phyloP scores from a whole-genome alignment of 495 filamentous ascomycete species.

The Aspergillus steynii region DNA sequence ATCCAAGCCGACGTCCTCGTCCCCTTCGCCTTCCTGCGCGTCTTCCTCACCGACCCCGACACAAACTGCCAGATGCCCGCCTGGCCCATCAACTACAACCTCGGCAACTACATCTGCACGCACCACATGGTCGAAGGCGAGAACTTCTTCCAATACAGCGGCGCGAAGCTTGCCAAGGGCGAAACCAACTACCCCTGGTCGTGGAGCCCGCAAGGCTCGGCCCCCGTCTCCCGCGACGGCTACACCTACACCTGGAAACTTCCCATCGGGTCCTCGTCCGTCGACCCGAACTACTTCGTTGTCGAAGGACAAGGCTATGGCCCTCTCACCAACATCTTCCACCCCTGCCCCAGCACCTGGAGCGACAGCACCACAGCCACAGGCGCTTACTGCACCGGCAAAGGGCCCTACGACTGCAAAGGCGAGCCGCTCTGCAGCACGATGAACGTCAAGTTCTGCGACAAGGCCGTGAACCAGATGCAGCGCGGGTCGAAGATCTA shows the following conservation, averaged over 20 bases:
- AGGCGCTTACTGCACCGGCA: too few relatives aligned
- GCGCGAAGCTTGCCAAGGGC: slow-evolving; percentile 7
- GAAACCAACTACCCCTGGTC: slow-evolving; percentile 10
- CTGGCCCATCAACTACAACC: slow-evolving; percentile 18
- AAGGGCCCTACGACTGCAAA: slow-evolving; percentile 13
- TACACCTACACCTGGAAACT: slow-evolving; percentile 18
- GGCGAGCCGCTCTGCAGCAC: slow-evolving; percentile 12
- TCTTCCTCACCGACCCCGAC: slow-evolving; percentile 14
- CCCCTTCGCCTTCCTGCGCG: slow-evolving; percentile 14
- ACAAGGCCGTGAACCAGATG: slow-evolving; percentile 15
- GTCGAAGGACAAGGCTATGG: slow-evolving; percentile 17
- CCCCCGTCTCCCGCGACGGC: slow-evolving; percentile 1
- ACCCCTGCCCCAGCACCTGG: slow-evolving; percentile 3
- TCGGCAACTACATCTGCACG: slow-evolving; percentile 16
- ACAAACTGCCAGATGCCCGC: slow-evolving; percentile 1
- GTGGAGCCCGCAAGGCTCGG: slow-evolving; percentile 3
- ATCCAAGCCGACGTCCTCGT: slow-evolving; percentile 17
- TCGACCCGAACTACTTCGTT: slow-evolving; percentile 13
- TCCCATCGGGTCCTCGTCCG: slow-evolving; percentile 10
- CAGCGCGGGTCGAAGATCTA: not conserved
- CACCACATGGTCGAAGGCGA: slow-evolving; percentile 20
- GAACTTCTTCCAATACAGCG: slow-evolving; percentile 15
- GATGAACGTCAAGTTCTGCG: slow-evolving; percentile 15
- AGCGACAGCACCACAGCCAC: too few relatives aligned
- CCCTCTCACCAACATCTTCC: slow-evolving; percentile 15